Base-by-base conservation (phyloP, 305 asterid genomes). In the Stenogyne calaminthoides region DNA sequence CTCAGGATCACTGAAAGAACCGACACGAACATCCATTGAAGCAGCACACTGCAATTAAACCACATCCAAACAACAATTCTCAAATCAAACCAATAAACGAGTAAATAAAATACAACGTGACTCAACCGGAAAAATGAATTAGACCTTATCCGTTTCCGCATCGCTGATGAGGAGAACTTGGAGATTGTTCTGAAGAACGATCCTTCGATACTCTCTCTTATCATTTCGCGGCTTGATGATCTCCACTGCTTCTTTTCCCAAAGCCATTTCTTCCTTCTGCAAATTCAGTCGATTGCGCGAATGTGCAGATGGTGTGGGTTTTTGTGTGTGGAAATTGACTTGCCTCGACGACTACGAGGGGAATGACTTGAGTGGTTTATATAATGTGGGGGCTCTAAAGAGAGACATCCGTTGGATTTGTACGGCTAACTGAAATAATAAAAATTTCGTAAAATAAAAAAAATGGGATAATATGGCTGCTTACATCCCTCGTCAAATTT, bases 1-100 rank as follows among this genome's bases (percentile, higher is more conserved):
- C 40, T 87, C 83, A 2, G 99, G 99, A 75, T 95, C 98, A 64
- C 98, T 90, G 80, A 90, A 95, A 60, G 92, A 78, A 83, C 99
- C 99, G 25, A 95, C 89, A 7, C 97, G 87, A 61, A 92, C 99
- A 78, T 85, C 88, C 99, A 95, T 92, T 16, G 95, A 92, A 75
- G 98, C 98, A 55, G 97, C 91, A 67, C 99, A 92, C 99, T 95
- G 88, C 72, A 77, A 64, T 46, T 49, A 67, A 54, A 58, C 44
- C 78, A 72, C 40, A 78, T 72, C 74, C 68, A 76, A 64, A 49
- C 69, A 57, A 18, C 65, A 34, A 60, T 16, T 70, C 2, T 72
- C 74, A 11, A 40, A 55, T 25, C 25, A 65, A 61, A 75, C n/a
- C 6, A 22, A 22, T 34, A 16, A 69, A 72, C 57, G 9, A 51